These are phyloP conservation scores for Elsinoe australis DNA, from an alignment of 2,329 filamentous ascomycete genomes.

Conservation along the genomic window DNA sequence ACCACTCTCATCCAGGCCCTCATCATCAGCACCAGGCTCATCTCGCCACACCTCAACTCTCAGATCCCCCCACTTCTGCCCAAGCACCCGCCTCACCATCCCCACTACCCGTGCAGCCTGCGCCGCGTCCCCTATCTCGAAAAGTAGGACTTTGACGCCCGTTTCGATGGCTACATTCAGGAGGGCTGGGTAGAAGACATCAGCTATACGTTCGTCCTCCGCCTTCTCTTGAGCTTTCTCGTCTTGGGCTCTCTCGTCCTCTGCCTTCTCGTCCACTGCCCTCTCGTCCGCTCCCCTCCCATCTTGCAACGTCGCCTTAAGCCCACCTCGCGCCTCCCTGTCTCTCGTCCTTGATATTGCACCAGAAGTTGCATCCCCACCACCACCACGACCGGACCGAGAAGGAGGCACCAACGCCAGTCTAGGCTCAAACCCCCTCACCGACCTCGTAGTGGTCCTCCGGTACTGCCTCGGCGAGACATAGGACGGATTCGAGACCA, in stretches of 20 bases:
- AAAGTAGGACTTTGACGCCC: conserved; percentile 49
- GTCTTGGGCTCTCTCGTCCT: conserved; percentile 21
- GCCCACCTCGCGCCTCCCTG: no score
- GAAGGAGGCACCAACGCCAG: conserved; percentile 65
- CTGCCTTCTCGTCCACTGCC: conserved; percentile 23
- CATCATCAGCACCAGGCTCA: conserved; percentile 43
- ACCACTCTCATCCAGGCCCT: background rate
- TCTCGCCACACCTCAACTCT: conserved; percentile 65
- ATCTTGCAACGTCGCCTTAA: background rate
- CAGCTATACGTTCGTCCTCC: conserved; percentile 30
- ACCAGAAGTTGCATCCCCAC: no score
- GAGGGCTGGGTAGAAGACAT: conserved; percentile 62
- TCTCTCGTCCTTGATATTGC: no score
- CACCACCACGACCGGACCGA: no score
- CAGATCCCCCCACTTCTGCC: conserved; percentile 28
- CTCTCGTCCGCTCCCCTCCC: background rate
- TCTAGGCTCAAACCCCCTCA: conserved; percentile 72
- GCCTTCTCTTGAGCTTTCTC: conserved; percentile 15
- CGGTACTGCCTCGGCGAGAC: conserved; percentile 61
- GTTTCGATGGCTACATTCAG: conserved; percentile 45
- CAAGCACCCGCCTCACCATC: conserved; percentile 35
- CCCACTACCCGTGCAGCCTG: conserved; percentile 59
- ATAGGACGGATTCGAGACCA: conserved; percentile 89
- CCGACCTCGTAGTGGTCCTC: conserved; percentile 60
- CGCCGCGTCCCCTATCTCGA: conserved; percentile 63